Evolutionary conservation across 163 green algal species (phyloP).

Genomic region (Scenedesmus sp.): DNA sequence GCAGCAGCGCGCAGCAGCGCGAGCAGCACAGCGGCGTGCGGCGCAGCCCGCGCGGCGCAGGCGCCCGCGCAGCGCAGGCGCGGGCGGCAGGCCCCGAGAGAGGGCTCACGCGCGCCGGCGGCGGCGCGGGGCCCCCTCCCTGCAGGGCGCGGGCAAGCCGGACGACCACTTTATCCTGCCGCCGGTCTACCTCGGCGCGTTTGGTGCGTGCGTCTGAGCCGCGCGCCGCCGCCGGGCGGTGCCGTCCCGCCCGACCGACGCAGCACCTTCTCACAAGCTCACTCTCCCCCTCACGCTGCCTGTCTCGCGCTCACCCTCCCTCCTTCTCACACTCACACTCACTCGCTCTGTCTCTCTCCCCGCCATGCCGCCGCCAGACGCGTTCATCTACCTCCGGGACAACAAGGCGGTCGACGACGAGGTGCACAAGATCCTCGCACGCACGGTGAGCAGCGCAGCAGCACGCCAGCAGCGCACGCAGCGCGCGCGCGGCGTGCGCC

Average conservation of each 20-base stretch:
- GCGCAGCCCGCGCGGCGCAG: too few relatives aligned
- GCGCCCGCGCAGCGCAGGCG: too few relatives aligned
- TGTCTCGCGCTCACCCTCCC: not conserved
- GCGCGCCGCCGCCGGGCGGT: too few relatives aligned
- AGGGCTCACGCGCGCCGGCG: too few relatives aligned
- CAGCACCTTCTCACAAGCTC: too few relatives aligned
- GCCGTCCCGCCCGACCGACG: too few relatives aligned
- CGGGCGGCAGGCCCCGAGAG: too few relatives aligned
- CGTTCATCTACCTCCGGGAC: slow-evolving; percentile 47
- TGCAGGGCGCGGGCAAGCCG: slow-evolving; percentile 30
- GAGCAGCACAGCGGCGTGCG: not conserved
- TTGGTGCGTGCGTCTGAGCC: too few relatives aligned
- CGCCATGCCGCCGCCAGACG: too few relatives aligned
- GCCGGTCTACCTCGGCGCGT: slow-evolving; percentile 50
- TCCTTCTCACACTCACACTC: not conserved
- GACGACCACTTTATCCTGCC: slow-evolving; percentile 54
- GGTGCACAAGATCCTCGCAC: slow-evolving; percentile 50
- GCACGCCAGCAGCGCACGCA: not conserved
- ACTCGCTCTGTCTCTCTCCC: too few relatives aligned
- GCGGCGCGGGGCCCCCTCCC: too few relatives aligned
- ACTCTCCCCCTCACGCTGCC: too few relatives aligned
- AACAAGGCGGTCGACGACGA: slow-evolving; percentile 48
- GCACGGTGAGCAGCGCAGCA: slow-evolving; percentile 29
- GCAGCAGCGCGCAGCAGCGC: not conserved
- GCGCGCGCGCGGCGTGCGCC: not conserved